Evolutionary conservation across 768 basidiomycete species (phyloP), one percentile per base, ranked within the genome.

Genomic region (Phaeotremella fagi): DNA sequence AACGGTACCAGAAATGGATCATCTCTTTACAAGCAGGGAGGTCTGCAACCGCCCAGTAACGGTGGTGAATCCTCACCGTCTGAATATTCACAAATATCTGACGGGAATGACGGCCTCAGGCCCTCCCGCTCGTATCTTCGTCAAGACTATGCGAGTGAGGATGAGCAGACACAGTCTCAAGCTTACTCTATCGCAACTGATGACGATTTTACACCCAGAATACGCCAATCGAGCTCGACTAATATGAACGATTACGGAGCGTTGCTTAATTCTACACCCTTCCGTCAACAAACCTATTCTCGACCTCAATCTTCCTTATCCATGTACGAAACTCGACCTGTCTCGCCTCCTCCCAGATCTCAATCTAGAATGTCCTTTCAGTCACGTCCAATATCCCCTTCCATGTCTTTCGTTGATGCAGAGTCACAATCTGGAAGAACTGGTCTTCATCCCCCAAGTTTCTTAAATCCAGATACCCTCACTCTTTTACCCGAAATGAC

Each of bases 401-500:
- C 50, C 24, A 23, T 12, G 26, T 24, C 37, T 42, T 38, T 25
- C 9, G 25, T 45, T 14, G 25, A 35, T 28, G 52, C 22, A 31
- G 24, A 28, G n/a, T 41, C 29, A 15, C 37, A 46, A 1, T n/a
- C n/a, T n/a, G n/a, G n/a, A n/a, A 37, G 50, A 26, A 22, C 27
- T 28, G 42, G 57, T 18, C 58, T 69, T 48, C 50, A 66, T 35
- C 47, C 64, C 23, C 63, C 68, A 27, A 50, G 57, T 27, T 65
- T 67, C 45, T 57, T 70, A 26, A 57, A 70, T 45, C 65, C 72
- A 3, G 63, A 64, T 33, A 52, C 63, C 1, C 45, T 74, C 15
- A 74, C 72, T 15, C 31, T 74, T 11, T 49, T 74, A 18, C 72
- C 72, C 2, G 67, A 72, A 29, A 66, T 72, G 66, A 50, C 63